A percentile compares a stretch with the other conserved stretches of the same genome.
phyloP scores from a whole-genome alignment of 192 early-diverging fungal genomes.

The Rhizoclosmatium sp. region DNA sequence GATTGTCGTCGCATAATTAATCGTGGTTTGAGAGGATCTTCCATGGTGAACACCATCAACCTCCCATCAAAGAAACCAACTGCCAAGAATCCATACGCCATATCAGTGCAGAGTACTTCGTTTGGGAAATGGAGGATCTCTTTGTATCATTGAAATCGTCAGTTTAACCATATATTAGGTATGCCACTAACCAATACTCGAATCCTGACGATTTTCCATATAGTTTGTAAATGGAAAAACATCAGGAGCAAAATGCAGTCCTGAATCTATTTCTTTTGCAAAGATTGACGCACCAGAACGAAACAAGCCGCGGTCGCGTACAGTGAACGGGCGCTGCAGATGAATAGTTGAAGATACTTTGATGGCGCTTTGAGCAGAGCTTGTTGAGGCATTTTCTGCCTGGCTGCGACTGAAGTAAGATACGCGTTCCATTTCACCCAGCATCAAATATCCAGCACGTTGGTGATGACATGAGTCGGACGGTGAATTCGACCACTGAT shows the following conservation, averaged over 20 bases:
- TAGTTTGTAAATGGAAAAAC: conserved; percentile 27
- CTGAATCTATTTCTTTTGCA: neutral
- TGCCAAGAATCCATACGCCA: conserved; percentile 28
- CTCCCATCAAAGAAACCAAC: conserved; percentile 28
- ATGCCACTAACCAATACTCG: too few species aligned
- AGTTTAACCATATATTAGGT: too few species aligned
- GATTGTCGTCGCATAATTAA: neutral
- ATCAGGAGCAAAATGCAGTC: neutral
- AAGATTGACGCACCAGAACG: neutral
- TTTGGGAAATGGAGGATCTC: conserved; percentile 8
- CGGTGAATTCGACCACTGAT: conserved; percentile 23
- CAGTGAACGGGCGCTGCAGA: conserved; percentile 22
- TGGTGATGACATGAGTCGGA: conserved; percentile 12
- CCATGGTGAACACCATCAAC: neutral
- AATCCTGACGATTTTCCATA: neutral
- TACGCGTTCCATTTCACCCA: conserved; percentile 2
- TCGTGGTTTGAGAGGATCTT: neutral
- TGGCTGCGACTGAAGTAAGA: neutral
- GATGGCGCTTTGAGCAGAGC: neutral
- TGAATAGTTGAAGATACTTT: neutral
- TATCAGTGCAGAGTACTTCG: conserved; percentile 23
- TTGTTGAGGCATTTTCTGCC: neutral
- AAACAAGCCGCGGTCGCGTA: neutral
- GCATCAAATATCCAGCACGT: conserved; percentile 22
- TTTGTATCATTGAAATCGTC: neutral